Base-by-base conservation (phyloP, 2,329 filamentous ascomycete species). In the Lasiodiplodia sp. region DNA sequence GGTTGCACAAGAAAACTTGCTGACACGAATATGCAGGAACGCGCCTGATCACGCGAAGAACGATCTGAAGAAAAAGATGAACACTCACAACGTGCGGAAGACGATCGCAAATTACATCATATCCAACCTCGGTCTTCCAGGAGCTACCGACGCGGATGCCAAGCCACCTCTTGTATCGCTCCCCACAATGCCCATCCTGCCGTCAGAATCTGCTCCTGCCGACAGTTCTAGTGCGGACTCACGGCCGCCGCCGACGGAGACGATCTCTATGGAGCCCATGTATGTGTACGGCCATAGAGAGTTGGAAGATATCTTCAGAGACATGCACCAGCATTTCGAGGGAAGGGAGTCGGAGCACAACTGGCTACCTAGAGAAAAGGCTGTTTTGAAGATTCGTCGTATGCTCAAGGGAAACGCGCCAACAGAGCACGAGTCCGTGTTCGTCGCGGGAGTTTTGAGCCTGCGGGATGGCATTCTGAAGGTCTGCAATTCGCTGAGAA, bases 391-490 rank as follows among this genome's bases (percentile, higher is more conserved):
- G 72, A 81, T 98, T 60, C 89, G 95, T 65, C 88, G 89, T 71
- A 86, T 97, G 31, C 88, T 93, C 63, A 92, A 91, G 70, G 95
- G 95, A 68, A 98, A 98, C 77, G 92, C 91, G 5, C 88, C 92
- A 0, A 86, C 87, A 31, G 93, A 97, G 71, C 97, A 91, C 74
- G 86, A 88, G 51, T 88, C 90, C 37, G 83, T 86, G 2, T 97
- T 94, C 75, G 77, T 96, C 51, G 80, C 84, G 3, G 88, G 89
- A 23, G 87, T 97, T 70, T 93, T 94, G 73, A 84, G 83, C 49
- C 82, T 97, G 62, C 82, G 97, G 38, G 95, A 97, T 75, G 94
- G 94, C 66, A 94, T 97, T 65, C 86, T 97, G 76, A 97, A 97
- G 78, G 90, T 91, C 2, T 84, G 92, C 49, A 92, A 86, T 75